Base-by-base conservation (phyloP, 306 rosid species). In the Rubus idaeus region DNA sequence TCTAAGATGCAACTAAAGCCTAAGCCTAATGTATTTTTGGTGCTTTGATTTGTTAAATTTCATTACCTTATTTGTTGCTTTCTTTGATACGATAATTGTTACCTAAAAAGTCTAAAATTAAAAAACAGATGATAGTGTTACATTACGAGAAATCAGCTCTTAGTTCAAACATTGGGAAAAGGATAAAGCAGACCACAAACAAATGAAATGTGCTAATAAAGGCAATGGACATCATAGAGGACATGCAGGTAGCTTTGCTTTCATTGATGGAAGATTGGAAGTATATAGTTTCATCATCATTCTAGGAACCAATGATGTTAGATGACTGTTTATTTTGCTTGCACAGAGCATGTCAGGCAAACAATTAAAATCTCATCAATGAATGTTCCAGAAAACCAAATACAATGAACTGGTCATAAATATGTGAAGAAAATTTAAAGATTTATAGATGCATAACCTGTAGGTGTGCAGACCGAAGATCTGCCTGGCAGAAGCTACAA, bases 401-500 rank as follows among this genome's bases (percentile, higher is more conserved):
- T 17, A 17, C 57, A 35, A 40, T n/a, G 26, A 47, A n/a, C 13
- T 5, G 50, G 45, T 23, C 7, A 21, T 16, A 35, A 6, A 17
- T 10, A 2, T 4, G 39, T 4, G 49, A 2, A 30, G 5, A 60
- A 5, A 60, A 42, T 52, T 41, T 26, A 49, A 2, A 81, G 68
- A 53, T 71, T 75, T 68, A 47, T 50, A 72, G 61, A 51, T 70
- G 23, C 67, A 64, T 57, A 80, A 94, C 98, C 98, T 94, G 98
- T 70, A 94, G 84, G 80, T 94, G 98, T 74, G 98, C 98, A 83
- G 95, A 84, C 61, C 96, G 92, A 58, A 94, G 88, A 79, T 94
- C 96, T 75, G 98, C 98, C 81, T 91, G 96, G 21, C 93, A 94
- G 85, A 94, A 94, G 90, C 98, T 94, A 80, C 88, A 85, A 77